Base-by-base conservation (phyloP, 208 protist genomes). In the Blastocrithidia nonstop region DNA sequence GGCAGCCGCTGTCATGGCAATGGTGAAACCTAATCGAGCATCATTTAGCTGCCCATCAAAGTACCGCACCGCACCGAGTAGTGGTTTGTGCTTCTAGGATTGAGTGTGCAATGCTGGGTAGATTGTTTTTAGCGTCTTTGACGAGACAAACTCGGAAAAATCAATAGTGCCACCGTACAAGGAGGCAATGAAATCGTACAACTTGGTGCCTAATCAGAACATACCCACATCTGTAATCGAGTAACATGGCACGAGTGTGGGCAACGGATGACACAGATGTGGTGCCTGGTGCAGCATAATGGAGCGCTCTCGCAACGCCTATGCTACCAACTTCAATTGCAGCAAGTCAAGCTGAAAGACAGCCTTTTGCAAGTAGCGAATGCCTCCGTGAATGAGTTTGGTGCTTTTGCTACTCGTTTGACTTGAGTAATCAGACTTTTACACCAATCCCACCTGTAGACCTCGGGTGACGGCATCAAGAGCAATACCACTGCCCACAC, bases 11-110 rank as follows among this genome's bases (percentile, higher is more conserved):
- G 96, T 97, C 40, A 97, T 67, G 4, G 92, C 94, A 9, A 94
- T 71, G 1, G 57, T 52, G 24, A 97, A 58, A 61, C 95, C 96
- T 55, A 97, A 74, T n/a, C 96, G 82, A 2, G 94, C 72, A 52
- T 98, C 96, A 70, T 98, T 95, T 68, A 95, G 86, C 66, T 95
- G 87, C 2, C 94, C 94, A 56, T 98, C 94, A 55, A 94, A 96
- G 61, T 96, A 96, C 19, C 94, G 66, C 13, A 97, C 66, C 3
- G 77, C 67, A 6, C 93, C 92, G n/a, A 77, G 48, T 23, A 98
- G 74, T 20, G 60, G 58, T 35, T 73, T 53, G 43, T 71, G 60
- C 24, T 86, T 39, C 9, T 44, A 38, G 44, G 70, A 61, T 15
- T 61, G 68, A 48, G 72, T 65, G 20, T 55, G 55, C 16, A 95